Conservation (phyloP, 1,284 basidiomycete genomes). For the Malassezia japonica region DNA sequence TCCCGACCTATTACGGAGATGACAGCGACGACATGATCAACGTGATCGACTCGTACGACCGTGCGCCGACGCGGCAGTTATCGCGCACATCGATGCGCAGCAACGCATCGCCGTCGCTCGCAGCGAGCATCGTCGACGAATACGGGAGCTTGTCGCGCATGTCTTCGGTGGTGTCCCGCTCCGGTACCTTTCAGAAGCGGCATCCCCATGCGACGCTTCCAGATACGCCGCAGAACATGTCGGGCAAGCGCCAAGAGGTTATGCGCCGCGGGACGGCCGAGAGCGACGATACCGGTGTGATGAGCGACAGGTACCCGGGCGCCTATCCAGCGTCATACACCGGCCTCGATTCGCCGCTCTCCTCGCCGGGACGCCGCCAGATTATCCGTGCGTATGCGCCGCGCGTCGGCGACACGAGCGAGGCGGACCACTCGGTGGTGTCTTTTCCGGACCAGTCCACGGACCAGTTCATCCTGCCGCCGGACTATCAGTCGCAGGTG, state of each 20-base stretch:
- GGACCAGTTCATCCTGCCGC: background rate
- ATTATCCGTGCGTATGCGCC: background rate
- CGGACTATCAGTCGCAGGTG: slow-evolving; percentile 10
- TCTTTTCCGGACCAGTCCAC: slow-evolving; percentile 2
- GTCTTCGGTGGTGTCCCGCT: background rate
- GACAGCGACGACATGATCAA: background rate
- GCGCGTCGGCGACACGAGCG: background rate
- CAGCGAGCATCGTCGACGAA: slow-evolving; percentile 5
- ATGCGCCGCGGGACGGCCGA: no score
- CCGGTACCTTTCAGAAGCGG: background rate
- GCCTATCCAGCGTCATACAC: no score
- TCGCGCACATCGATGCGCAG: background rate
- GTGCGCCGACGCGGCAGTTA: no score
- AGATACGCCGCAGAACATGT: no score
- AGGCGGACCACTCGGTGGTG: background rate
- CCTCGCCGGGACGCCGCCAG: background rate
- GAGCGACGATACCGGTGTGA: background rate
- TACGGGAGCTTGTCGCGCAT: background rate
- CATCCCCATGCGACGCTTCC: background rate
- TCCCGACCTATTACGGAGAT: no score
- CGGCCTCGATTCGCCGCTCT: background rate
- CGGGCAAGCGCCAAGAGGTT: no score
- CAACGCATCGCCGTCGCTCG: background rate
- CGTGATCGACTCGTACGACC: slow-evolving; percentile 2
- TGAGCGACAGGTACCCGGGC: background rate